Evolutionary conservation across 2,329 filamentous ascomycete genomes (phyloP).

Genomic region (Periconia digitata): DNA sequence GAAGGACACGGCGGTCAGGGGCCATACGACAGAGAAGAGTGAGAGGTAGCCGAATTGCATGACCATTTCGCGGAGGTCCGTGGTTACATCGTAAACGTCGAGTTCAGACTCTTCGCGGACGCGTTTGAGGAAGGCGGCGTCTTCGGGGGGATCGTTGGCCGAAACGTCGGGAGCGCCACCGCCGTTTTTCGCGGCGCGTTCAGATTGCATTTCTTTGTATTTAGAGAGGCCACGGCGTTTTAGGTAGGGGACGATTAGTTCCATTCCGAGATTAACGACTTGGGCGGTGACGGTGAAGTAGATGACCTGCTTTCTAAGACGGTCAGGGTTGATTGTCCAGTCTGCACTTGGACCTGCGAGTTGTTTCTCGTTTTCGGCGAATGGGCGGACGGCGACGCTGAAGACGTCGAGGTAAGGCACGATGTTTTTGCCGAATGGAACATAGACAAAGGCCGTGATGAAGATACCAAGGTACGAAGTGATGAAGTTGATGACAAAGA

Average conservation of each 20-base stretch:
- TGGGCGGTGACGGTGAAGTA: slow-evolving; percentile 96
- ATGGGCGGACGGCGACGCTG: slow-evolving; percentile 69
- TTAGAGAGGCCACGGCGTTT: slow-evolving; percentile 79
- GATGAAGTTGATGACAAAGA: slow-evolving; percentile 95
- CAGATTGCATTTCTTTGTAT: slow-evolving; percentile 72
- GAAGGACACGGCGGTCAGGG: slow-evolving; percentile 85
- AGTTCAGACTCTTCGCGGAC: slow-evolving; percentile 83
- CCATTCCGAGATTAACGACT: slow-evolving; percentile 81
- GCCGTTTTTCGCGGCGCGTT: slow-evolving; percentile 59
- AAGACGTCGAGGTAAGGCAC: slow-evolving; percentile 87
- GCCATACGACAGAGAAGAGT: slow-evolving; percentile 93
- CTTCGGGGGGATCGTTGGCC: slow-evolving; percentile 70
- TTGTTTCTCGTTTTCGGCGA: slow-evolving; percentile 75
- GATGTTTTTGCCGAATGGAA: slow-evolving; percentile 83
- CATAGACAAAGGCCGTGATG: slow-evolving; percentile 90
- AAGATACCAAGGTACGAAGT: slow-evolving; percentile 86
- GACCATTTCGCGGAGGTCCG: slow-evolving; percentile 75
- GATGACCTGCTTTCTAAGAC: slow-evolving; percentile 88
- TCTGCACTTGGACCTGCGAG: slow-evolving; percentile 57
- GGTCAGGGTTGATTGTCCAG: slow-evolving; percentile 80
- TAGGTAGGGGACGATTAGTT: slow-evolving; percentile 80
- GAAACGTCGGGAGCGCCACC: slow-evolving; percentile 52
- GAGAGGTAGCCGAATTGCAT: slow-evolving; percentile 77
- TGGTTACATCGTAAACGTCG: slow-evolving; percentile 83
- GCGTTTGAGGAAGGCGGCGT: slow-evolving; percentile 75